Evolutionary conservation across 257 asterid species (phyloP).

Genomic region (Solanum sejunctum): DNA sequence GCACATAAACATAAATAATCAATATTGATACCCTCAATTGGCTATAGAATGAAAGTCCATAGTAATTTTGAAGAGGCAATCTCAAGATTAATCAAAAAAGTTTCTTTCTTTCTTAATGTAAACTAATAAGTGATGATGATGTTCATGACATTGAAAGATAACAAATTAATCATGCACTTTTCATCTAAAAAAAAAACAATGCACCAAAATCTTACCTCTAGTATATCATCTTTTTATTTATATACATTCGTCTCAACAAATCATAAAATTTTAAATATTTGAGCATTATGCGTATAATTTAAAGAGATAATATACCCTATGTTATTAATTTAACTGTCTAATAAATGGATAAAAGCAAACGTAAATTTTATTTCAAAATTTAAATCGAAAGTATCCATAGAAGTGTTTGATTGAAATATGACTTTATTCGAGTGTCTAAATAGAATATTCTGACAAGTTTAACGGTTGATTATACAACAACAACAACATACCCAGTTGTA

Average conservation of each 20-base stretch:
- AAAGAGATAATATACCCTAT: background rate
- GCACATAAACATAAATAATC: background rate
- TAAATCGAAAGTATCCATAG: background rate
- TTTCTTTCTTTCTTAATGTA: background rate
- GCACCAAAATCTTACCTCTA: background rate
- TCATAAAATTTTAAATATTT: background rate
- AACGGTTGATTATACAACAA: background rate
- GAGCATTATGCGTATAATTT: background rate
- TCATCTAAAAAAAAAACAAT: background rate
- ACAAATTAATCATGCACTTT: background rate
- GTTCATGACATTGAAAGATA: background rate
- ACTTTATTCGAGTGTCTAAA: background rate
- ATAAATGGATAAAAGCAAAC: background rate
- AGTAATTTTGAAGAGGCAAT: background rate
- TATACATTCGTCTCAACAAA: accelerated
- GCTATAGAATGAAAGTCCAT: background rate
- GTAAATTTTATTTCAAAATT: too few species aligned
- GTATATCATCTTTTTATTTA: background rate
- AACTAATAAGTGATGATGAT: background rate
- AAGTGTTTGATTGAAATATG: background rate
- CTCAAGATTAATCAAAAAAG: background rate
- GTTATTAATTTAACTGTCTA: background rate
- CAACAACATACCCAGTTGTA: too few species aligned
- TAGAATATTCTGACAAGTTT: background rate
- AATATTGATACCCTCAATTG: background rate